phyloP scores from a whole-genome alignment of 306 rosid species.

The Morella rubra region DNA sequence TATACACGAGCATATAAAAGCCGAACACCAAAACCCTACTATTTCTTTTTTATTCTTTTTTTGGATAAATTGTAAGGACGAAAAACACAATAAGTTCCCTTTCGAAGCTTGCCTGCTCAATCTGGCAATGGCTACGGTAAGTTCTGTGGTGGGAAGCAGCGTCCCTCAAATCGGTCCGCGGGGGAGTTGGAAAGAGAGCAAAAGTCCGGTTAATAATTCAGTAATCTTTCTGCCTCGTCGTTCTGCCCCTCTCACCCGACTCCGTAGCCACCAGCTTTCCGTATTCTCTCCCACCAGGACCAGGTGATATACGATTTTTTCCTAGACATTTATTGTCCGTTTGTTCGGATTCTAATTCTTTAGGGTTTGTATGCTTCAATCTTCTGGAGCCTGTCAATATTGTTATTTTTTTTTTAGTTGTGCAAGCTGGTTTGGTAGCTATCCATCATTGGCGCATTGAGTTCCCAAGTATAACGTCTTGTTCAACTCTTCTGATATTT shows the following conservation, averaged over 20 bases:
- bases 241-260: conserved; percentile 16
- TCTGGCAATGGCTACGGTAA: conserved; percentile 34
- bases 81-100: background rate
- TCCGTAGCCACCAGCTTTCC: conserved; percentile 20
- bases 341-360: background rate
- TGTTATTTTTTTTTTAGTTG: background rate
- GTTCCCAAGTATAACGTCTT: background rate
- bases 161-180: conserved; percentile 23
- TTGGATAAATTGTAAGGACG: background rate
- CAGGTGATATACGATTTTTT: background rate
- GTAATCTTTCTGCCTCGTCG: conserved; percentile 23
- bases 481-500: too few species aligned
- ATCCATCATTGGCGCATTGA: background rate
- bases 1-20: too few species aligned
- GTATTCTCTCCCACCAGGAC: conserved; percentile 14
- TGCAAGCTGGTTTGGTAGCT: background rate
- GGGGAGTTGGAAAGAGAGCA: conserved; percentile 19
- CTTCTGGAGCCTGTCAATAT: background rate
- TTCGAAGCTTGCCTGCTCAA: background rate
- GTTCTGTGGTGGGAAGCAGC: conserved; percentile 24
- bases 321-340: background rate
- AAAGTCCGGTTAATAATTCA: conserved; percentile 28
- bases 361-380: background rate
- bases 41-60: too few species aligned
- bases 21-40: background rate